These are phyloP conservation scores for Aaosphaeria pasadenensis DNA, from an alignment of 2,329 filamentous ascomycete species.

Conservation along the genomic window DNA sequence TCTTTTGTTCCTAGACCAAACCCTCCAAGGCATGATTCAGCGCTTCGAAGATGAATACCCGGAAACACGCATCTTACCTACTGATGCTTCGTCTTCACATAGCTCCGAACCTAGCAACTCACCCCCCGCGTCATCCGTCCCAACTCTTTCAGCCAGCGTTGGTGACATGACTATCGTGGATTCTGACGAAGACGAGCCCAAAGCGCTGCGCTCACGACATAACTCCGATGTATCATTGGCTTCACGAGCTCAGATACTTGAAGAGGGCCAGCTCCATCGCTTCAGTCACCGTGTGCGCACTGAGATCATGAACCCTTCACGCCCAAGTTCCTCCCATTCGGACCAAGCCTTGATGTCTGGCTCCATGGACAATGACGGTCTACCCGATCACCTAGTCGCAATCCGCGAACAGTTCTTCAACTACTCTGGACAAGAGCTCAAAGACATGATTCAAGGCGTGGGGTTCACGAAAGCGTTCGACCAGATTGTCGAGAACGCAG, in stretches of 20 bases:
- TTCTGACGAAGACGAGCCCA: constrained; percentile 41
- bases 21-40: constrained; percentile 85
- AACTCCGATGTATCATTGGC: constrained; percentile 68
- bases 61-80: constrained; percentile 64
- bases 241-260: constrained; percentile 60
- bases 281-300: constrained; percentile 65
- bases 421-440: constrained; percentile 58
- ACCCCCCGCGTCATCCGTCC: constrained; percentile 24
- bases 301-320: constrained; percentile 51
- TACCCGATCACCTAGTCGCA: constrained; percentile 47
- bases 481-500: constrained; percentile 62
- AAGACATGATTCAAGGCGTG: constrained; percentile 52
- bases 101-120: constrained; percentile 32
- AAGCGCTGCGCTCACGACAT: constrained; percentile 54
- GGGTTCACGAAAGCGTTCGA: constrained; percentile 62
- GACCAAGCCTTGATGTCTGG: constrained; percentile 25
- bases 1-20: constrained; percentile 82
- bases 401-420: constrained; percentile 64
- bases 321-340: constrained; percentile 19
- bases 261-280: constrained; percentile 69
- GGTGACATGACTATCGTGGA: constrained; percentile 22
- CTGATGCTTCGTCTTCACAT: constrained; percentile 23
- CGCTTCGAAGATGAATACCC: constrained; percentile 97
- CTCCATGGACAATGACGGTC: constrained; percentile 29
- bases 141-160: constrained; percentile 27